Conservation (phyloP, 2,329 filamentous ascomycete genomes). For the Hypomyces rosellus region DNA sequence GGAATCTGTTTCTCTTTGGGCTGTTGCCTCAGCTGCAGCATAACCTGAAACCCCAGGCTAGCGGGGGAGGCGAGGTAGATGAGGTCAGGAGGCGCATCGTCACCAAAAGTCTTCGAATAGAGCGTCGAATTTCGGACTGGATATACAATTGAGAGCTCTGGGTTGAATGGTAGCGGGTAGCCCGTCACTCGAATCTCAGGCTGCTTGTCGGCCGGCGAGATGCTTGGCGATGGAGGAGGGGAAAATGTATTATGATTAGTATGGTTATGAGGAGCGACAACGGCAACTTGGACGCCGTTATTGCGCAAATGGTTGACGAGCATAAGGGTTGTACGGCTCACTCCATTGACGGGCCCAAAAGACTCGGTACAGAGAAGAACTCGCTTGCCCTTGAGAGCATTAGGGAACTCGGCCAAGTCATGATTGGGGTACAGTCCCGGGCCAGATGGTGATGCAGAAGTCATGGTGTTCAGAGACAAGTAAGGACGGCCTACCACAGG, state of each 20-base stretch:
- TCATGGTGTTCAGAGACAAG: constrained; percentile 8
- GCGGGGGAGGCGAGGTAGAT: constrained; percentile 66
- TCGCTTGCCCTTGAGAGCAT: constrained; percentile 50
- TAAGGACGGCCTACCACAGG: background rate
- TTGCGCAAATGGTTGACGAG: constrained; percentile 59
- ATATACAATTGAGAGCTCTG: constrained; percentile 63
- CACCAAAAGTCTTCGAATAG: constrained; percentile 53
- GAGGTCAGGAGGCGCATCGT: constrained; percentile 48
- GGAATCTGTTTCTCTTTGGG: constrained; percentile 47
- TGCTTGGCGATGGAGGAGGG: constrained; percentile 31
- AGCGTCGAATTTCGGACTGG: constrained; percentile 59
- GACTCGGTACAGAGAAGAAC: constrained; percentile 65
- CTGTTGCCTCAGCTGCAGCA: constrained; percentile 61
- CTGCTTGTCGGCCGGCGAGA: constrained; percentile 27
- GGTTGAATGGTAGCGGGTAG: constrained; percentile 64
- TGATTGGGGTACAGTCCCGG: constrained; percentile 22
- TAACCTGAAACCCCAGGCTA: constrained; percentile 63
- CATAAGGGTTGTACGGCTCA: constrained; percentile 63
- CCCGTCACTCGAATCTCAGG: constrained; percentile 55
- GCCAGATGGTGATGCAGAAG: constrained; percentile 6
- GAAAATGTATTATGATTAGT: constrained; percentile 49
- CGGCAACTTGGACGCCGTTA: constrained; percentile 58
- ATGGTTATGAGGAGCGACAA: constrained; percentile 58
- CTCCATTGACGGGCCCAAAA: constrained; percentile 67
- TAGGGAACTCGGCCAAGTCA: constrained; percentile 40